Evolutionary conservation across 495 filamentous ascomycete genomes (phyloP).

Genomic region (Tetracladium marchalianum): DNA sequence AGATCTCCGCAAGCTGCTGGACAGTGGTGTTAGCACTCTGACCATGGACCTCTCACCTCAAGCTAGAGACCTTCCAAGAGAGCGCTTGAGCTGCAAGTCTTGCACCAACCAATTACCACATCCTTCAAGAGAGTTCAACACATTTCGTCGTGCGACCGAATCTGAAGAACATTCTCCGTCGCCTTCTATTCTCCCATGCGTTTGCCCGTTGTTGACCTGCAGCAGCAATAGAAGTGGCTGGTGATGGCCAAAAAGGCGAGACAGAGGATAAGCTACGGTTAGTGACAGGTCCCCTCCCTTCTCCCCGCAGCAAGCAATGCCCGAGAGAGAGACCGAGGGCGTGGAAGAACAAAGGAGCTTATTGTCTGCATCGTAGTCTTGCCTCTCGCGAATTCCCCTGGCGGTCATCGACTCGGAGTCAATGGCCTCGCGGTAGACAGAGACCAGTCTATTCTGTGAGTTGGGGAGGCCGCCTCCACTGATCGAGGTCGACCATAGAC

Average conservation of each 20-base stretch:
- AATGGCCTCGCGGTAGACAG: constrained; percentile 85
- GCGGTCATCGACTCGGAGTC: constrained; percentile 86
- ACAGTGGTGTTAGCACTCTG: too few relatives aligned
- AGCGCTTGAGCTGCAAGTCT: too few relatives aligned
- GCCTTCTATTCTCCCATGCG: too few relatives aligned
- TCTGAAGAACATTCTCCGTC: too few relatives aligned
- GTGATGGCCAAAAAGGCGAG: constrained; percentile 37
- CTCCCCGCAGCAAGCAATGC: neutral
- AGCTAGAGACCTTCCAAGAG: too few relatives aligned
- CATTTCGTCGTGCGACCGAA: too few relatives aligned
- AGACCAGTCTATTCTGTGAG: constrained; percentile 80
- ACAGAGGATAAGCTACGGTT: constrained; percentile 60
- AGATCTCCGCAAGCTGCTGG: too few relatives aligned
- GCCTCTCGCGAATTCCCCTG: constrained; percentile 82
- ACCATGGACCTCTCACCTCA: too few relatives aligned
- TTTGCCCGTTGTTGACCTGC: neutral
- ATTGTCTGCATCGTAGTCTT: constrained; percentile 51
- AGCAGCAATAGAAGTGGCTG: constrained; percentile 3
- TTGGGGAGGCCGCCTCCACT: constrained; percentile 11
- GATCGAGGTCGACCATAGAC: neutral
- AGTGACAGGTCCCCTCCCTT: constrained; percentile 15
- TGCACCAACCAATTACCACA: too few relatives aligned
- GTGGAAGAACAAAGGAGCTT: neutral
- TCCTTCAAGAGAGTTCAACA: too few relatives aligned
- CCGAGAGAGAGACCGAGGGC: neutral